phyloP scores from a whole-genome alignment of 257 asterid species.

The Perilla frutescens region DNA sequence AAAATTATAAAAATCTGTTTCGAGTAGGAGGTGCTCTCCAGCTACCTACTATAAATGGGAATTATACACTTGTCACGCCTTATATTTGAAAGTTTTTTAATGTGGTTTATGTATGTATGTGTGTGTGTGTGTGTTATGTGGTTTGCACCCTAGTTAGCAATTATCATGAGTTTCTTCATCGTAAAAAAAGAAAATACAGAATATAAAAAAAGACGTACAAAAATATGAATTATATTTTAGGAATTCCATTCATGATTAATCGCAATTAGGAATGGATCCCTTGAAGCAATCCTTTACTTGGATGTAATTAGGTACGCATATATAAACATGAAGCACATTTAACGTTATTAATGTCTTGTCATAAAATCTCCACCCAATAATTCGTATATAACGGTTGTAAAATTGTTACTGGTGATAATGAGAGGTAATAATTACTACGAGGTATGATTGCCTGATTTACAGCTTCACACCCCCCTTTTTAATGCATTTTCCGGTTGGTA shows the following conservation, averaged over 20 bases:
- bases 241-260: neutral
- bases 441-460: conserved; percentile 10
- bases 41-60: conserved; percentile 24
- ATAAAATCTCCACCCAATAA: conserved; percentile 28
- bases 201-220: neutral
- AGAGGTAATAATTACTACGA: neutral
- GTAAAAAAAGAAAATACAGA: too few relatives aligned
- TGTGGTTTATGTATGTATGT: too few relatives aligned
- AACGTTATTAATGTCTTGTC: conserved; percentile 13
- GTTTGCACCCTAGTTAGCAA: too few relatives aligned
- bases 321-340: conserved; percentile 3
- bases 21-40: neutral
- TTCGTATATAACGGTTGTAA: conserved; percentile 27
- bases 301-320: neutral
- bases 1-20: neutral
- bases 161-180: too few relatives aligned
- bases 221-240: neutral
- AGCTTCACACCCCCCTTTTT: neutral
- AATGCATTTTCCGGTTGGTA: conserved; percentile 14
- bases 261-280: neutral
- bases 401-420: conserved; percentile 17
- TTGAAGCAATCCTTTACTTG: conserved; percentile 2
- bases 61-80: neutral
- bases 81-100: too few relatives aligned
- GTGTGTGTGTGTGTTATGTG: too few relatives aligned